Base-by-base conservation (phyloP, 2,329 filamentous ascomycete genomes). In the Fusarium buharicum region DNA sequence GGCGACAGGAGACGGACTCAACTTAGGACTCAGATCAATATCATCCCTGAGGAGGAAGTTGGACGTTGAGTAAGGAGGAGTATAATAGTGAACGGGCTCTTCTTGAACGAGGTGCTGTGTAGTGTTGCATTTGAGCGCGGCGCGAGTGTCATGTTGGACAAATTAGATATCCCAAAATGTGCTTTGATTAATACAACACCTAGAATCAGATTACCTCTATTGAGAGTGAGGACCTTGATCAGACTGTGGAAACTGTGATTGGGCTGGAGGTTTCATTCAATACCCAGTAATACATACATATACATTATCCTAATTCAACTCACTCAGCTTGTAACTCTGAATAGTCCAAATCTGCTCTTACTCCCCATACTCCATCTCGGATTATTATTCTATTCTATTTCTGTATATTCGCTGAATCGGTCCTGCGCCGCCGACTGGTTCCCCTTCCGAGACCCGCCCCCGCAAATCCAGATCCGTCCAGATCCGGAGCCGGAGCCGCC, bases 21-120 rank as follows among this genome's bases (percentile, higher is more conserved):
- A 20, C 59, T 80, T 41, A 74, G 74, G 64, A 73, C 71, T 36
- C 74, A 73, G 18, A 79, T 79, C 47, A 72, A 70, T 47, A 69
- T 76, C 50, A 62, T 78, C 28, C 69, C 69, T n/a, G 72, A 73
- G 44, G 54, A 63, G 45, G 57, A 65, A 18, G 39, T 37, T 36
- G 50, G 59, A 24, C 55, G 46, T 17, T 55, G 57, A 61, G 16
- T 33, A 30, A 41, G 12, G 12, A 12, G 18, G 6, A 24, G 22
- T 7, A 24, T 40, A 27, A 54, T 20, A 22, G 17, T 16, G 39
- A 16, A 44, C n/a, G 20, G 27, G 20, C 37, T 36, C 17, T 33
- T 20, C 17, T n/a, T 39, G 38, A 30, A 17, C 30, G 9, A 50
- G 20, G 22, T 16, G n/a, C 34, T 59, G 37, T 34, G 62, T 47